These are phyloP conservation scores for Rhodotorula paludigena DNA, from an alignment of 768 basidiomycete species.

Conservation along the genomic window DNA sequence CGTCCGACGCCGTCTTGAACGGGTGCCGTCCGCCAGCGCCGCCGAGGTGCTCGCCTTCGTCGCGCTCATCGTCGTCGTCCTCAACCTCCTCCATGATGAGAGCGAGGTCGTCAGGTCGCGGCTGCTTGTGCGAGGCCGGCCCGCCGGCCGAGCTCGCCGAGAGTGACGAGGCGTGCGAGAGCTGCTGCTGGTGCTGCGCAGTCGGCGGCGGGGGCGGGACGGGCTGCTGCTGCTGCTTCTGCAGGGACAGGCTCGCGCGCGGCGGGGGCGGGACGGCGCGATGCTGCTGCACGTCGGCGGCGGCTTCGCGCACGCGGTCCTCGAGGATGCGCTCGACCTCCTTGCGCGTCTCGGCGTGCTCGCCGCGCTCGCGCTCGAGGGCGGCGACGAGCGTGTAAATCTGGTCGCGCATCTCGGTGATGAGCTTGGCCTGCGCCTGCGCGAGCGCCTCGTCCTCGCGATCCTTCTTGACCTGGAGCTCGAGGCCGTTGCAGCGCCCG, in stretches of 20 bases:
- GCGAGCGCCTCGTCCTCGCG: slow-evolving; percentile 46
- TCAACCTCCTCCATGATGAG: slow-evolving; percentile 30
- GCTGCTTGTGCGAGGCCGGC: background rate
- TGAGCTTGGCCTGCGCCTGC: slow-evolving; percentile 43
- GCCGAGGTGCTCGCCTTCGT: slow-evolving; percentile 8
- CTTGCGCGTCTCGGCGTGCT: slow-evolving; percentile 42
- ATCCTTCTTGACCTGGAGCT: slow-evolving; percentile 63
- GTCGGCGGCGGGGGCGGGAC: background rate
- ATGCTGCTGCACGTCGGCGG: slow-evolving; percentile 6
- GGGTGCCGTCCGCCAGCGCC: slow-evolving; percentile 2
- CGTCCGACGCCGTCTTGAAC: slow-evolving; percentile 28
- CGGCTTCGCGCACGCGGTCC: slow-evolving; percentile 22
- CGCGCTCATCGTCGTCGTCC: slow-evolving; percentile 1
- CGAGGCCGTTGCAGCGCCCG: slow-evolving; percentile 66
- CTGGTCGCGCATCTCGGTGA: slow-evolving; percentile 49
- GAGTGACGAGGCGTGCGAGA: background rate
- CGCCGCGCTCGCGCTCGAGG: slow-evolving; percentile 46
- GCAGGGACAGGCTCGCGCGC: background rate
- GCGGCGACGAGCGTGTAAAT: slow-evolving; percentile 49
- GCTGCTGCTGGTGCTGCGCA: background rate
- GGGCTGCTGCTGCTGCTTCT: too few relatives aligned
- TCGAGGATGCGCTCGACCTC: slow-evolving; percentile 35
- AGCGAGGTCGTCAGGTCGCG: slow-evolving; percentile 23
- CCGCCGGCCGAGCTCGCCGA: background rate
- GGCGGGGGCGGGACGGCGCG: too few relatives aligned